phyloP scores from a whole-genome alignment of 169 alveolate genomes.

The Cryptosporidium ubiquitum region DNA sequence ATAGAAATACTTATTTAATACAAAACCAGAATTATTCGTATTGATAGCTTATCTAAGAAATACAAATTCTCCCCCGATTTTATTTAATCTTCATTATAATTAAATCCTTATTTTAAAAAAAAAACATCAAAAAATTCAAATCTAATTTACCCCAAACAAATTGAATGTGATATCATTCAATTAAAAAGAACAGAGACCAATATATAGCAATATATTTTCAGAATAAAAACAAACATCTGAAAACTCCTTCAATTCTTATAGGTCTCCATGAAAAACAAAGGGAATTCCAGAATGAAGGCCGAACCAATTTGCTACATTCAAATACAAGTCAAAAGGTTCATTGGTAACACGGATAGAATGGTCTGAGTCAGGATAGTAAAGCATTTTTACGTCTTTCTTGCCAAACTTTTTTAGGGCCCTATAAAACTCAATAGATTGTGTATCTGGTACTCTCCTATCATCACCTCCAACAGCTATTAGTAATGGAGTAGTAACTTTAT shows the following conservation, averaged over 20 bases:
- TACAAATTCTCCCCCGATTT: no score
- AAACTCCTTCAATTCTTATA: neutral
- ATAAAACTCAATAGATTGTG: conserved; percentile 69
- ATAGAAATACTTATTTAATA: neutral
- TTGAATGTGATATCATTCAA: no score
- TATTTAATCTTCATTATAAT: no score
- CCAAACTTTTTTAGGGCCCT: conserved; percentile 36
- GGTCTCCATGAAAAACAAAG: neutral
- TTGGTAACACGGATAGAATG: neutral
- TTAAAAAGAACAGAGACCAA: no score
- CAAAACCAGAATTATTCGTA: neutral
- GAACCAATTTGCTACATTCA: conserved; percentile 53
- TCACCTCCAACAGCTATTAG: conserved; percentile 36
- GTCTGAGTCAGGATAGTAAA: conserved; percentile 17
- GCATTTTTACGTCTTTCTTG: conserved; percentile 37
- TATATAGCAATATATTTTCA: no score
- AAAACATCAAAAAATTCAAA: no score
- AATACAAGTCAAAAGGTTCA: conserved; percentile 4
- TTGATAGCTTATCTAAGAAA: neutral
- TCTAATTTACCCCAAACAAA: no score
- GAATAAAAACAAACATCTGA: no score
- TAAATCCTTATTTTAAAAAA: no score
- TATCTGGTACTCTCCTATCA: conserved; percentile 40
- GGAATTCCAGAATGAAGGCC: conserved; percentile 51
- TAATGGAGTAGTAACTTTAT: conserved; percentile 50